Base-by-base conservation (phyloP, 352 stramenopile genomes). In the Globisporangium paroecandrum region DNA sequence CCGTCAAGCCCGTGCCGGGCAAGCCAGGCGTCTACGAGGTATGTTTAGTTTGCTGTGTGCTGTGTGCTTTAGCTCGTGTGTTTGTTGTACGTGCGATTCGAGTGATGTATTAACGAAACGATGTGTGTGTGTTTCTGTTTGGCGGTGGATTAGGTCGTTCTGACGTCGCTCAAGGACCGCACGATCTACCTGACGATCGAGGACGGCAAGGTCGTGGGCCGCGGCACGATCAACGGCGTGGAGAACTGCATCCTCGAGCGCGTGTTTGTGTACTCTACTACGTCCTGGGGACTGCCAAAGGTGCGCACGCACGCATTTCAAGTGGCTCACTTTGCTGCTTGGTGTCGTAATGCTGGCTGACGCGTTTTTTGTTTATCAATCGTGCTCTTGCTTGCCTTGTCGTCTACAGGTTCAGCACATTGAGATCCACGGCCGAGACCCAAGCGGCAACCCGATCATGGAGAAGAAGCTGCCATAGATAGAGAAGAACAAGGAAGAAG, bases 271-370 rank as follows among this genome's bases (percentile, higher is more conserved):
- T 74, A 83, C 74, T 94, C 86, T 58, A 96, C 85, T 38, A 93
- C 86, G 55, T 94, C 85, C 59, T 94, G 85, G 86, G 88, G 88
- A 32, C 83, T 96, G 73, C 88, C 88, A 36, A 96, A 96, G 85
- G 76, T 68, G 24, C 51, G 55, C 25, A 22, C 15, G 41, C 41
- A 32, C 29, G 4, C 29, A 32, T 32, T 32, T 32, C 29, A 32
- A 32, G 29, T 8, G 29, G 29, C 29, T 32, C 29, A 32, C 29
- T 32, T 32, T 58, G 29, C 22, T 62, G 25, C n/a, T 47, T 38
- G 13, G 22, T 22, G 51, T 22, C 13, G 32, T 20, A n/a, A 25
- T 38, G 15, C 32, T 49, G 18, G 59, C 32, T 53, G 57, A 29
- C n/a, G 36, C 9, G 29, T 32, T 27, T 49, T 41, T 1, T 36